Conservation (phyloP, 306 rosid species). For the Cicer judaicum region DNA sequence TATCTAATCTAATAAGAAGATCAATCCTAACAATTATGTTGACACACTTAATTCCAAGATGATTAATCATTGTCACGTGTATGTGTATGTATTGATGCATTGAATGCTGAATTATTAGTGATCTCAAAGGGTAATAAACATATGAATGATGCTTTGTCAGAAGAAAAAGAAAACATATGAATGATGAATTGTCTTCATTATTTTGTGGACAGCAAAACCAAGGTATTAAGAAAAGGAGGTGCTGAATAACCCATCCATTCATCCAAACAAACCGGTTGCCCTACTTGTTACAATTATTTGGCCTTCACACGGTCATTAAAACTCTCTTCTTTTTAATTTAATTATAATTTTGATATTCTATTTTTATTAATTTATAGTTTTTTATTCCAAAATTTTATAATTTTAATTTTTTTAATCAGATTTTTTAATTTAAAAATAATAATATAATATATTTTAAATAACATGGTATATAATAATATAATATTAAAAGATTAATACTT, state of each 20-base stretch:
- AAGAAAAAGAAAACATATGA: neutral
- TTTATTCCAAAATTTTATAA: too few species aligned
- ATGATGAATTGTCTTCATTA: conserved; percentile 9
- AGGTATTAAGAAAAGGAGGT: neutral
- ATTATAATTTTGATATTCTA: too few species aligned
- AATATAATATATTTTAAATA: too few species aligned
- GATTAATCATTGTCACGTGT: conserved; percentile 36
- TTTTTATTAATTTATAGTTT: too few species aligned
- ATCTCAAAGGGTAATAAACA: neutral
- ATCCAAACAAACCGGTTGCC: neutral
- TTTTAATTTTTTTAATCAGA: too few species aligned
- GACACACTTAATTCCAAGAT: neutral
- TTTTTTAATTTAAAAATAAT: too few species aligned
- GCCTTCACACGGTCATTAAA: neutral
- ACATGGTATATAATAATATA: too few species aligned
- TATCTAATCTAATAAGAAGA: neutral
- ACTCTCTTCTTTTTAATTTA: neutral
- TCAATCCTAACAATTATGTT: conserved; percentile 16
- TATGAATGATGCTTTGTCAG: neutral
- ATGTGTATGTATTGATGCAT: conserved; percentile 17
- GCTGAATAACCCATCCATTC: neutral
- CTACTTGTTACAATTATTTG: neutral
- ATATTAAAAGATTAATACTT: too few species aligned
- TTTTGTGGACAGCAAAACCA: conserved; percentile 17
- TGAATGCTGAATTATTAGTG: conserved; percentile 41